These are phyloP conservation scores for Rhododendron henanense DNA, from an alignment of 148 eudicot species.

Conservation along the genomic window DNA sequence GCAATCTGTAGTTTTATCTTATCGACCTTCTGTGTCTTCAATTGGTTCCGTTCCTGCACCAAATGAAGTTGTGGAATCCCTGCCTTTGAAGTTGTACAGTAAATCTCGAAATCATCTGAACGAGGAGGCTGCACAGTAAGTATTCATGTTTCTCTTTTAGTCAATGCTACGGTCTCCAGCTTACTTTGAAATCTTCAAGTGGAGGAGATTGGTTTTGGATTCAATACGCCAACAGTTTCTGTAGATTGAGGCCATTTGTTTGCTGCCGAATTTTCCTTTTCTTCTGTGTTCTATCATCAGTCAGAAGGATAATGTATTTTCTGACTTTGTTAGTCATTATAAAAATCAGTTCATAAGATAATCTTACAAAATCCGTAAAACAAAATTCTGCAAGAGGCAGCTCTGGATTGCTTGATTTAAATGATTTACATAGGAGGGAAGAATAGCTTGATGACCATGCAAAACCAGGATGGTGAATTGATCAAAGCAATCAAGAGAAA, in stretches of 20 bases:
- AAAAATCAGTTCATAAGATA: background rate
- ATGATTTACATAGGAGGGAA: background rate
- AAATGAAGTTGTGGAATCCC: constrained; percentile 72
- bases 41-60: constrained; percentile 97
- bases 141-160: constrained; percentile 13
- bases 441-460: background rate
- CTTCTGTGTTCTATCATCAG: background rate
- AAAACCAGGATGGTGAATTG: background rate
- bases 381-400: background rate
- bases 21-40: constrained; percentile 77
- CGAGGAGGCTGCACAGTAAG: constrained; percentile 86
- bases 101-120: constrained; percentile 39
- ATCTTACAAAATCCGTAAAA: background rate
- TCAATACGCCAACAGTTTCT: background rate
- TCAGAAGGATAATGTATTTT: background rate
- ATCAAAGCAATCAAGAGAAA: background rate
- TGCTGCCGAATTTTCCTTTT: background rate
- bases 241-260: background rate
- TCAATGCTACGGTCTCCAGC: background rate
- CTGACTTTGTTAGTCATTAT: background rate
- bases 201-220: background rate
- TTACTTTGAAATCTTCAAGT: background rate
- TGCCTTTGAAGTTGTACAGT: constrained; percentile 59
- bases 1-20: constrained; percentile 85
- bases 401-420: background rate